phyloP scores from a whole-genome alignment of 2,329 filamentous ascomycete species.

The Arthroderma sp. region DNA sequence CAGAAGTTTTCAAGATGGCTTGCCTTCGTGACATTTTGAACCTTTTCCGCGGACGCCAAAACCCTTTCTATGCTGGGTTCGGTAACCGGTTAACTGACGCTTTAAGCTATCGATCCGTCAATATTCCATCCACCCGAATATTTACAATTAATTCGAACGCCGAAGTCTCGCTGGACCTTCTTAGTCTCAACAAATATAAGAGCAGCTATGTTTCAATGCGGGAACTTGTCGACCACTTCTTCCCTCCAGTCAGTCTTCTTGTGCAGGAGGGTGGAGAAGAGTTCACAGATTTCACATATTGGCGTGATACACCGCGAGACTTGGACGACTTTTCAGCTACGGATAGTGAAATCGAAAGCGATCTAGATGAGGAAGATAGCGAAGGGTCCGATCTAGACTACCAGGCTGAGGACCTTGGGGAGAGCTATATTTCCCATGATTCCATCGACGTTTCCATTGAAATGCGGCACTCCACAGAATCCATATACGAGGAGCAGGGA shows the following conservation, averaged over 20 bases:
- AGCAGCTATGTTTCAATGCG: constrained; percentile 95
- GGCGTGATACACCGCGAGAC: constrained; percentile 73
- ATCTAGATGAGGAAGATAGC: constrained; percentile 37
- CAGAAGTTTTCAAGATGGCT: constrained; percentile 99
- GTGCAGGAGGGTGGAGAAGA: constrained; percentile 84
- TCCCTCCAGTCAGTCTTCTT: constrained; percentile 77
- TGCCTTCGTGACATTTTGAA: constrained; percentile 87
- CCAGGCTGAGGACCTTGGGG: constrained; percentile 33
- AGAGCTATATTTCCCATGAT: constrained; percentile 43
- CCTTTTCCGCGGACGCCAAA: constrained; percentile 62
- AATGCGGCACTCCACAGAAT: constrained; percentile 31
- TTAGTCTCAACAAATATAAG: constrained; percentile 87
- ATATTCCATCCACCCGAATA: constrained; percentile 85
- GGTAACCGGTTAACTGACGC: constrained; percentile 94
- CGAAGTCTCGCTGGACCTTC: constrained; percentile 79
- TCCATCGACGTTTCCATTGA: constrained; percentile 33
- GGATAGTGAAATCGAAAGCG: constrained; percentile 46
- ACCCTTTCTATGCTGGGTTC: constrained; percentile 92
- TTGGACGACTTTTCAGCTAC: constrained; percentile 81
- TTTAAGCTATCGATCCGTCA: constrained; percentile 87
- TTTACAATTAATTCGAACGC: constrained; percentile 99
- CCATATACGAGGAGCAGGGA: constrained; percentile 11
- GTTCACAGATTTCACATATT: constrained; percentile 95
- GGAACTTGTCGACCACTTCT: constrained; percentile 96
- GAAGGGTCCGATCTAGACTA: constrained; percentile 29